These are phyloP conservation scores for Bryoglossum gracile DNA, from an alignment of 495 filamentous ascomycete species.

Conservation along the genomic window DNA sequence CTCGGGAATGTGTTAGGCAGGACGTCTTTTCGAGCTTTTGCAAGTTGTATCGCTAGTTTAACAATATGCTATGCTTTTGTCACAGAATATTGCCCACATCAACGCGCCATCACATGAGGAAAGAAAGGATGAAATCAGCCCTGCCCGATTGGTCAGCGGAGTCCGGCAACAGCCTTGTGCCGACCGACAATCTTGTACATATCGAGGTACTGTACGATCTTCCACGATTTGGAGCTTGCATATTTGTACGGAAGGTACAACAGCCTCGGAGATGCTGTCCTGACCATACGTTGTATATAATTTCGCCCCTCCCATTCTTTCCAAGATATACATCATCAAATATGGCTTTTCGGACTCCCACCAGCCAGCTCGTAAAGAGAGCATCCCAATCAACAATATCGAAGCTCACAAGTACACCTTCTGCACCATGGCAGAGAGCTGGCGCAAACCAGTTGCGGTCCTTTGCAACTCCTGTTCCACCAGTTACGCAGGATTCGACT, in stretches of 20 bases:
- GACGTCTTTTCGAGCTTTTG: no score
- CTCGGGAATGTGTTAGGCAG: no score
- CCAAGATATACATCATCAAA: slow-evolving; percentile 8
- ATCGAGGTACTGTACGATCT: background rate
- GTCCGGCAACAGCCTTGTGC: background rate
- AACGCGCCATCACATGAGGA: slow-evolving; percentile 1
- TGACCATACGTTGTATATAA: background rate
- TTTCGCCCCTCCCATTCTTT: background rate
- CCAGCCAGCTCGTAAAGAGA: slow-evolving; percentile 36
- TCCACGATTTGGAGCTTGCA: background rate
- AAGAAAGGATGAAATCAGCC: background rate
- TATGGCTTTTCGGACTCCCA: slow-evolving; percentile 43
- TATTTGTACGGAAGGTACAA: background rate
- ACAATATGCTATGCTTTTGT: no score
- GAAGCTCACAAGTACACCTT: slow-evolving; percentile 21
- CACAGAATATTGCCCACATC: no score
- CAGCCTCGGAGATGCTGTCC: slow-evolving; percentile 14
- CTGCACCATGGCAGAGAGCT: slow-evolving; percentile 23
- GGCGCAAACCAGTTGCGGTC: slow-evolving; percentile 34
- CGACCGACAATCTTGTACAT: slow-evolving; percentile 7
- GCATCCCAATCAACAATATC: slow-evolving; percentile 29
- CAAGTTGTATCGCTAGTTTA: no score
- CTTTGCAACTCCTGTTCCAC: slow-evolving; percentile 62
- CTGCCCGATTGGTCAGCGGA: background rate
- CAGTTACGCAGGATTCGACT: slow-evolving; percentile 59